Base-by-base conservation (phyloP, 2,329 filamentous ascomycete genomes). In the Stagonosporopsis tanaceti region DNA sequence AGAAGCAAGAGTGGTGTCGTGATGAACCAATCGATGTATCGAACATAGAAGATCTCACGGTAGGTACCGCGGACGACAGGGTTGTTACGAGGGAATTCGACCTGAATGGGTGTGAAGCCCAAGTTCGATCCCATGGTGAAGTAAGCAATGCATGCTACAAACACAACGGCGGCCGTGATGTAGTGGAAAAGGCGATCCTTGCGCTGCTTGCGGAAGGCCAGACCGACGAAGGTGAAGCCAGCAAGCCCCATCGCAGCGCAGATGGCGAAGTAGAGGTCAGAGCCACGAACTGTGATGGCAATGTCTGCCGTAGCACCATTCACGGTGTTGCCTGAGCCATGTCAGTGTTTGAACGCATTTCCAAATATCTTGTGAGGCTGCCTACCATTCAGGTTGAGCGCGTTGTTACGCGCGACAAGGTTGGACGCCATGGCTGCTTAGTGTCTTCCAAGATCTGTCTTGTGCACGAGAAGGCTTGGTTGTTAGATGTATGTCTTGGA, bases 121-220 rank as follows among this genome's bases (percentile, higher is more conserved):
- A 90, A 77, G 66, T 88, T 86, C 9, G 85, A 84, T n/a, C 81
- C 87, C 86, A 89, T 88, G 61, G 83, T 80, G 76, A 87, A 90
- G 76, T 89, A 89, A 14, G 86, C 81, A 62, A 89, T 85, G 37
- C 82, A 78, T 2, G 86, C 84, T 7, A 87, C 82, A 55, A 86
- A 80, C 28, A 84, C 84, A 56, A 88, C 83, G 11, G 76, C 75
- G 1, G 85, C 83, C 1, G 85, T 87, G 67, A 89, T 84, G 78
- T 88, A 88, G 76, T 89, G 85, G 76, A 89, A 89, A 45, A 88
- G 70, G 22, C 86, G 84, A 48, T 87, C 79, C 14, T 76, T 72
- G 42, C 84, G 81, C 4, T 82, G 82, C 68, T 85, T 86, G n/a
- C 74, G 80, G 53, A 82, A 77, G 2, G 81, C 80, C 14, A 85